Evolutionary conservation across 305 asterid genomes (phyloP), one percentile per base, ranked within the genome.

Genomic region (Fraxinus latifolia): DNA sequence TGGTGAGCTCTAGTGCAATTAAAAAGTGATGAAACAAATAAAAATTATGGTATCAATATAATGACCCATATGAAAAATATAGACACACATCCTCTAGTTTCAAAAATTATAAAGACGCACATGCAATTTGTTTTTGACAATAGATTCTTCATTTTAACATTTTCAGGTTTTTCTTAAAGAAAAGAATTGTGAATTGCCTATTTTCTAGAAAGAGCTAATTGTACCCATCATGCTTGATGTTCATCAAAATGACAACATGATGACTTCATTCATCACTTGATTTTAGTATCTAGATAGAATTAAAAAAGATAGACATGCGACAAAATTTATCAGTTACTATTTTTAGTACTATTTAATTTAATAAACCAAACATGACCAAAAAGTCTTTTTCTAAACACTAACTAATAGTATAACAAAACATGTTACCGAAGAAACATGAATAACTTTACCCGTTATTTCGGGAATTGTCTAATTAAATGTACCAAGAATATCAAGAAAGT

Each of bases 201-300:
- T 79, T 80, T 74, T 84, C 76, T 39, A 12, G 19, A 60, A 80
- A 77, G 73, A 76, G 53, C 71, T 21, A 60, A 60, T 21, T 7
- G 31, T 21, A 21, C 32, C 31, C 11, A 1, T 60, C 71, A 60
- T 19, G 31, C 71, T 60, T 60, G 32, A 60, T 60, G 71, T 23
- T 60, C 71, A 21, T 60, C 5, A 60, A 60, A 60, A 23, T 7
- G 71, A 60, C 71, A 60, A 21, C 70, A 5, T 15, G 23, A 4
- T n/a, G 8, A 50, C 62, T 50, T 50, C 19, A n/a, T 50, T 17
- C 62, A 50, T 50, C 65, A n/a, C 25, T 53, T 53, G 25, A 4
- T 53, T 53, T 53, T 53, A 53, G 65, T n/a, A n/a, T 17, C 65
- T 53, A n/a, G 23, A 53, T n/a, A 53, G 65, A 53, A 53, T 53